Evolutionary conservation across 1,139 yeast species (phyloP), one percentile per base, ranked within the genome.

Genomic region (Taiozyma sp.): DNA sequence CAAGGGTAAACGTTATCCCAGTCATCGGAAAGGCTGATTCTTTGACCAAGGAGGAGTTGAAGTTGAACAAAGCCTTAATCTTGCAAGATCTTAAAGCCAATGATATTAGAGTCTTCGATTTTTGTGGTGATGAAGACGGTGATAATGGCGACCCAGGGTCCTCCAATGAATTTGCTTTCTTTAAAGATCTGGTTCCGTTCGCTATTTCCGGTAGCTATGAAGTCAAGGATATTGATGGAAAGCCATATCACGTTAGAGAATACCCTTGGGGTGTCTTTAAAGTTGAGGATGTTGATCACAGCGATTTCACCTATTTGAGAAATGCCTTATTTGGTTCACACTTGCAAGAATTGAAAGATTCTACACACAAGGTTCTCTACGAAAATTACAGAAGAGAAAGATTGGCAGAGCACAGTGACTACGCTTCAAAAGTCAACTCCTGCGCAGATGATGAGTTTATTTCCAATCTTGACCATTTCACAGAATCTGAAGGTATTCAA

Each of bases 321-420:
- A 81, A 84, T 53, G 84, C 84, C 8, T 68, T 86, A 54, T 74
- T 86, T 57, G 88, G 88, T 43, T 85, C 92, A n/a, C 92, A 86
- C 67, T 73, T 86, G 63, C 87, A 85, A 65, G 92, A 86, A 58
- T 78, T 86, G 61, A 85, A 84, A 66, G 90, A 84, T 58, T 70
- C 79, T 47, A 85, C 92, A 8, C 89, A 84, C 62, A 81, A 81
- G 52, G 71, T 76, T 51, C 74, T 85, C 54, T 86, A 86, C 67
- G 92, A 86, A 66, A 76, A 78, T 59, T 86, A 83, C 66, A 80
- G 93, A 73, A 83, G 89, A n/a, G 82, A 80, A 59, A 84, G 79
- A 48, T 74, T 82, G 60, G 72, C 76, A 16, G 52, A 53, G 46
- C 52, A 49, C 30, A 55, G 53, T 40, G 44, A 46, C 30, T 48